These are phyloP conservation scores for Reticulascus tulasneorum DNA, from an alignment of 2,329 filamentous ascomycete species.

Conservation along the genomic window DNA sequence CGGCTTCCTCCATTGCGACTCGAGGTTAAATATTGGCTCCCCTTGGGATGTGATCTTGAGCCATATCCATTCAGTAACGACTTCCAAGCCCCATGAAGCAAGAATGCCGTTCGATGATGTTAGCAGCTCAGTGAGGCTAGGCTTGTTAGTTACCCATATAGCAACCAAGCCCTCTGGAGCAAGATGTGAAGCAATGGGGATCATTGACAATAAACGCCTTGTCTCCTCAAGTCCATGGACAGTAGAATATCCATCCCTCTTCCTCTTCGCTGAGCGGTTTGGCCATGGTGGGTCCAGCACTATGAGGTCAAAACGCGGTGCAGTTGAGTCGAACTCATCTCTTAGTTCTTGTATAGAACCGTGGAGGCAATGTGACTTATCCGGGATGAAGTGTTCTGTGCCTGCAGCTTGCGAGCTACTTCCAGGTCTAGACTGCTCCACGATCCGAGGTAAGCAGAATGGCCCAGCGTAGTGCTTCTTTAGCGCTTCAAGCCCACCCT, in stretches of 20 bases:
- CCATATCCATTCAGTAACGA: slow-evolving; percentile 73
- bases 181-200: slow-evolving; percentile 56
- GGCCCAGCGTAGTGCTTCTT: slow-evolving; percentile 32
- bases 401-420: background rate
- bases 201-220: slow-evolving; percentile 41
- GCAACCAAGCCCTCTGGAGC: slow-evolving; percentile 55
- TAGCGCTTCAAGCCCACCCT: slow-evolving; percentile 37
- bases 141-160: slow-evolving; percentile 76
- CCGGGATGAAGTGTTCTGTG: slow-evolving; percentile 32
- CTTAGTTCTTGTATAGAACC: slow-evolving; percentile 42
- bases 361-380: slow-evolving; percentile 39
- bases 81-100: slow-evolving; percentile 60
- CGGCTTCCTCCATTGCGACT: slow-evolving; percentile 65
- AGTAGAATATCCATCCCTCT: slow-evolving; percentile 45
- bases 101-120: slow-evolving; percentile 55
- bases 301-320: slow-evolving; percentile 61
- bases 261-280: slow-evolving; percentile 67
- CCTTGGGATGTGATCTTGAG: slow-evolving; percentile 66
- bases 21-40: slow-evolving; percentile 58
- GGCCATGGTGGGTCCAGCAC: slow-evolving; percentile 79
- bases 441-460: slow-evolving; percentile 44
- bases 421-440: too few species aligned
- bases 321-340: slow-evolving; percentile 33
- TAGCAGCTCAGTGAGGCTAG: slow-evolving; percentile 52
- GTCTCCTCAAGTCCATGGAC: slow-evolving; percentile 43